phyloP scores from a whole-genome alignment of 371 early-diverging fungal genomes.

The Mucor velutinosus region DNA sequence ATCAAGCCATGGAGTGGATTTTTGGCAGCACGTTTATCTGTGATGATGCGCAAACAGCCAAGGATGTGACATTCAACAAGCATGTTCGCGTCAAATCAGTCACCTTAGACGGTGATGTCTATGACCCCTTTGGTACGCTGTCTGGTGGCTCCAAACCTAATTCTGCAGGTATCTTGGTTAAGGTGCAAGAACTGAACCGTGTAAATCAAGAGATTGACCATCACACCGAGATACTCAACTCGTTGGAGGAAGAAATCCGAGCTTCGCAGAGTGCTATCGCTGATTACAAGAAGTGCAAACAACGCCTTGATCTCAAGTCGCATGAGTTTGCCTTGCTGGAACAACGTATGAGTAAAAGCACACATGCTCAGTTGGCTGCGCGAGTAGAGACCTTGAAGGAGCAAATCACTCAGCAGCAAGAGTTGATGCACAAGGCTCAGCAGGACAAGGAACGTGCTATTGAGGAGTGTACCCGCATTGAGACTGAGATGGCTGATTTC shows the following conservation, averaged over 20 bases:
- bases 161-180: slow-evolving; percentile 75
- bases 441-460: slow-evolving; percentile 45
- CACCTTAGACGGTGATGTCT: slow-evolving; percentile 98
- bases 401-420: slow-evolving; percentile 33
- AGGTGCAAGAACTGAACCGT: slow-evolving; percentile 68
- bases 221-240: slow-evolving; percentile 47
- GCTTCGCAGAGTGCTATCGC: slow-evolving; percentile 41
- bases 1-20: slow-evolving; percentile 91
- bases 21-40: slow-evolving; percentile 96
- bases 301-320: slow-evolving; percentile 68
- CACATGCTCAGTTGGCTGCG: slow-evolving; percentile 55
- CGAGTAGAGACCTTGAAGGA: slow-evolving; percentile 51
- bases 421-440: slow-evolving; percentile 42
- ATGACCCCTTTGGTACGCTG: slow-evolving; percentile 97
- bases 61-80: slow-evolving; percentile 87
- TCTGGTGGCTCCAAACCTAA: slow-evolving; percentile 93
- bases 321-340: slow-evolving; percentile 76
- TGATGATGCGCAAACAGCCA: slow-evolving; percentile 85
- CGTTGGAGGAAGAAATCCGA: slow-evolving; percentile 50
- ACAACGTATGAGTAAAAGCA: slow-evolving; percentile 71
- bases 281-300: slow-evolving; percentile 53
- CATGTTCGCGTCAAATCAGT: slow-evolving; percentile 84
- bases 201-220: slow-evolving; percentile 54
- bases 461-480: slow-evolving; percentile 59
- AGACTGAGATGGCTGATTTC: slow-evolving; percentile 90